Evolutionary conservation across 2,329 filamentous ascomycete genomes (phyloP).

Genomic region (Sclerotiophoma versabilis): DNA sequence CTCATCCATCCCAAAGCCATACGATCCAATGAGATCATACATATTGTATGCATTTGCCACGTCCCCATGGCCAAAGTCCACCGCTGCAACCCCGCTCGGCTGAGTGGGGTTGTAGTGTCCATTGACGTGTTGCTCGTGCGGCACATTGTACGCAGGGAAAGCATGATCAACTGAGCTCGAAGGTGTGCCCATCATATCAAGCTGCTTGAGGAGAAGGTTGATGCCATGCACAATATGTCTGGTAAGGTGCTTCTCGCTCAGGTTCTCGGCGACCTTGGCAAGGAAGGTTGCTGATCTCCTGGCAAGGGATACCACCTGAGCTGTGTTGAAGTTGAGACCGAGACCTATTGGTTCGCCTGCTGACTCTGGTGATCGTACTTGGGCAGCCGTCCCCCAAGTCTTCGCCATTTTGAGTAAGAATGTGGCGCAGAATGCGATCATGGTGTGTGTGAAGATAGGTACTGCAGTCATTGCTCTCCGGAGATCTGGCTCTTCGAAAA

Average conservation of each 20-base stretch:
- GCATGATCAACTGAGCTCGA: slow-evolving; percentile 12
- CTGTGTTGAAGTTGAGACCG: slow-evolving; percentile 42
- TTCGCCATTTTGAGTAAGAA: slow-evolving; percentile 60
- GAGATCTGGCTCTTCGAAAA: slow-evolving; percentile 56
- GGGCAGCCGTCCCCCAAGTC: slow-evolving; percentile 51
- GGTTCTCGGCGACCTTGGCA: slow-evolving; percentile 32
- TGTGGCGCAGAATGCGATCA: slow-evolving; percentile 61
- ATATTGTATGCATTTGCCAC: slow-evolving; percentile 18
- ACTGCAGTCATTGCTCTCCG: slow-evolving; percentile 54
- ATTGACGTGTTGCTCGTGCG: slow-evolving; percentile 2
- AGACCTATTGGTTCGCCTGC: slow-evolving; percentile 35
- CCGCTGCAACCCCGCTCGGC: slow-evolving; percentile 5
- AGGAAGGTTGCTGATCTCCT: slow-evolving; percentile 36
- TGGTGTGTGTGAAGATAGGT: slow-evolving; percentile 60
- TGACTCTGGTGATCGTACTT: slow-evolving; percentile 35
- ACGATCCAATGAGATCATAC: slow-evolving; percentile 41
- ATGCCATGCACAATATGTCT: slow-evolving; percentile 42
- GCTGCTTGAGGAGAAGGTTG: slow-evolving; percentile 34
- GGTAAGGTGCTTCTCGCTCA: slow-evolving; percentile 42
- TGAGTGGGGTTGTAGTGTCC: slow-evolving; percentile 8
- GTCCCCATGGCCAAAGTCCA: slow-evolving; percentile 16
- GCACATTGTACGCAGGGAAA: slow-evolving; percentile 10
- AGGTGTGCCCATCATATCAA: slow-evolving; percentile 35
- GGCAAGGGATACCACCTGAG: slow-evolving; percentile 38
- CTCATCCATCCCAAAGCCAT: slow-evolving; percentile 44